Base-by-base conservation (phyloP, 768 basidiomycete genomes). In the Pulveroboletus frians region DNA sequence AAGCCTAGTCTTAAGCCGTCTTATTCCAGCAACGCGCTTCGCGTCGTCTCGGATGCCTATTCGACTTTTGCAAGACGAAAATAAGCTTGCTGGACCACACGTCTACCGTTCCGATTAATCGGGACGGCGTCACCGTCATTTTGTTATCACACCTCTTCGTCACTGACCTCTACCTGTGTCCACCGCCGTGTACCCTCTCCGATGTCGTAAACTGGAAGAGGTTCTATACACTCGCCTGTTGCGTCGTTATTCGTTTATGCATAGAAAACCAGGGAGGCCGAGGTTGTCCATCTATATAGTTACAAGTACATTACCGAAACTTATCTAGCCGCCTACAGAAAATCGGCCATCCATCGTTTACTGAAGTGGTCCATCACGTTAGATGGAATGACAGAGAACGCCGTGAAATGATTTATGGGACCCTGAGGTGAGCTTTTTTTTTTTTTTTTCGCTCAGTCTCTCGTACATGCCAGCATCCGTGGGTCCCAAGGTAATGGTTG, bases 21-120 rank as follows among this genome's bases (percentile, higher is more conserved):
- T 5, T 52, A 53, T 21, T 49, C 57, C 4, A 59, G 43, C 14
- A 42, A 54, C 8, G 47, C 65, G 39, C 61, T 69, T 46, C 66
- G 61, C 21, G 49, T 54, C 17, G 42, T 67, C 3, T 56, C 67
- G 35, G 61, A 59, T 5, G 65, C 63, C 7, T 68, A 47, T 14
- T 43, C 55, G 26, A 48, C 58, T 21, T 49, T 69, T 32, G 43
- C 45, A 9, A 43, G 57, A 31, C 50, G 52, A 37, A 58, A 31
- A 40, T 59, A 60, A 20, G 36, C 51, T 32, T 41, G n/a, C 3
- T 14, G 20, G 32, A 6, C 30, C 18, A 11, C 17, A 5, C 2
- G 13, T 30, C 3, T 9, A 14, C 15, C 31, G 14, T 20, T 43
- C 9, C 7, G 43, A 34, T 34, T 17, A 23, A n/a, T 44, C 6